These are phyloP conservation scores for Lunularia cruciata DNA, from an alignment of 225 moss, liverwort and hornwort species.

Conservation along the genomic window DNA sequence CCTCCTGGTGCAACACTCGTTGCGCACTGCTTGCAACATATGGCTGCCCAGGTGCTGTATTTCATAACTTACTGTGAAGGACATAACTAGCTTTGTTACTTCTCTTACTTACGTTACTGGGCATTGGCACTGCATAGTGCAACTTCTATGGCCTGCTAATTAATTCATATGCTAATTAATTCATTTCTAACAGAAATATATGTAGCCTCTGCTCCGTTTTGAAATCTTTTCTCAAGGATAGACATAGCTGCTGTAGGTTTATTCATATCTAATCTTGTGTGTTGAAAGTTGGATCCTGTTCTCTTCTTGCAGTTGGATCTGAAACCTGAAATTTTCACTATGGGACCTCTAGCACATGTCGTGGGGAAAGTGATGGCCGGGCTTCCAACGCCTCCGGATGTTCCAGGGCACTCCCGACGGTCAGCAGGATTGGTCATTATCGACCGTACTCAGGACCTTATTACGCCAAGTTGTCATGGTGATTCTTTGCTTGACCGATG, in stretches of 20 bases:
- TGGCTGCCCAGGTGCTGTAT: constrained; percentile 64
- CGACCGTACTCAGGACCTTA: constrained; percentile 78
- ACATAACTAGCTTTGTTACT: too few relatives aligned
- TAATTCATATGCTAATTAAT: too few relatives aligned
- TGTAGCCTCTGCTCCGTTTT: too few relatives aligned
- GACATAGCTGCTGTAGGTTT: too few relatives aligned
- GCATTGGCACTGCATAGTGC: too few relatives aligned
- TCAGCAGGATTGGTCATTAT: constrained; percentile 79
- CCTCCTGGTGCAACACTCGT: constrained; percentile 91
- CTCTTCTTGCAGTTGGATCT: constrained; percentile 73
- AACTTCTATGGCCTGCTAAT: too few relatives aligned
- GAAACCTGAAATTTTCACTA: constrained; percentile 82
- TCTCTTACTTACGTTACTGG: too few relatives aligned
- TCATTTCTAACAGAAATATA: too few relatives aligned
- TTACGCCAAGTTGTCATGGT: constrained; percentile 78
- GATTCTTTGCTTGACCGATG: constrained; percentile 80
- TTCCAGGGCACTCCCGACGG: constrained; percentile 62
- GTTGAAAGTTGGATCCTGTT: constrained; percentile 21
- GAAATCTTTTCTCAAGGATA: too few relatives aligned
- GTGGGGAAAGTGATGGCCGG: constrained; percentile 92
- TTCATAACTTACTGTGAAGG: too few relatives aligned
- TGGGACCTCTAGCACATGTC: constrained; percentile 82
- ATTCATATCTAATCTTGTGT: too few relatives aligned
- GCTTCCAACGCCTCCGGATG: constrained; percentile 64
- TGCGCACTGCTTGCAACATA: constrained; percentile 74